These are phyloP conservation scores for Bothriochloa decipiens DNA, from an alignment of 176 grass and related monocot species.

Conservation along the genomic window DNA sequence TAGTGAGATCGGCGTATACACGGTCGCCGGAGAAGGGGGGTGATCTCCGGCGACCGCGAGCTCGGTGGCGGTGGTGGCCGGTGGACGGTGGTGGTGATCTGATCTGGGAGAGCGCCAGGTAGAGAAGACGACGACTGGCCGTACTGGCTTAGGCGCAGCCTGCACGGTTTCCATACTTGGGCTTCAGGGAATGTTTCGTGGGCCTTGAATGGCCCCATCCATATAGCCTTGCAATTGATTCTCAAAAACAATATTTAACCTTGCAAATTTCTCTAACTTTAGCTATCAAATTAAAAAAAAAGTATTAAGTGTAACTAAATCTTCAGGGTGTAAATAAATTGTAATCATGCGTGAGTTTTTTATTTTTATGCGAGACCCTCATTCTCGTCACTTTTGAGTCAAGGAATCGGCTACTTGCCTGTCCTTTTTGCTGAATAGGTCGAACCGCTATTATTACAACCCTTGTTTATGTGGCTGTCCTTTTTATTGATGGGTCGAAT, in stretches of 20 bases:
- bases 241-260: no score
- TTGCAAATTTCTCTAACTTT: no score
- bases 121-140: conserved; percentile 42
- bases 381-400: no score
- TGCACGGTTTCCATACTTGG: conserved; percentile 2
- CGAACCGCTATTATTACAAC: no score
- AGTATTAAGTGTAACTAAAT: no score
- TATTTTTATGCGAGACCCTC: no score
- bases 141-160: background rate
- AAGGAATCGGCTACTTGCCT: no score
- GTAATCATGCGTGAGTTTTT: no score
- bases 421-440: no score
- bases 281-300: no score
- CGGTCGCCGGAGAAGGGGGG: conserved; percentile 35
- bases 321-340: no score
- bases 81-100: conserved; percentile 45
- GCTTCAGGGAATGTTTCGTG: background rate
- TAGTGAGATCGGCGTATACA: background rate
- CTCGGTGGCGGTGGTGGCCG: conserved; percentile 4
- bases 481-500: no score
- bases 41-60: conserved; percentile 42
- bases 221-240: background rate
- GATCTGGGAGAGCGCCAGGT: conserved; percentile 50
- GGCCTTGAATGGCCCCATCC: background rate
- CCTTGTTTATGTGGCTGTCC: background rate